phyloP scores from a whole-genome alignment of 2,329 filamentous ascomycete species.

The Colletotrichum trifolii region DNA sequence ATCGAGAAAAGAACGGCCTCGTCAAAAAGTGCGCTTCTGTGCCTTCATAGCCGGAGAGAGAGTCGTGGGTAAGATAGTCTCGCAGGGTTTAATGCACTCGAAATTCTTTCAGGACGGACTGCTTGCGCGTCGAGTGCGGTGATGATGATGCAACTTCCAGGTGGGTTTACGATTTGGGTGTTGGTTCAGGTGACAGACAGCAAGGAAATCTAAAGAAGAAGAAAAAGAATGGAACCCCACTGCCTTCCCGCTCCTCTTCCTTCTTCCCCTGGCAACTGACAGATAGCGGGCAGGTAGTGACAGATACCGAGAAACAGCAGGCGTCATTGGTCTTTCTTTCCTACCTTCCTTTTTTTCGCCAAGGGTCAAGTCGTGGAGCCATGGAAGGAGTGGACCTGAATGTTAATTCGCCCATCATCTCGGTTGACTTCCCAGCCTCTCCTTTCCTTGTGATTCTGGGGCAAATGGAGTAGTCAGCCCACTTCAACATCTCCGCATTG shows the following conservation, averaged over 20 bases:
- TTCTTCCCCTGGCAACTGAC: neutral
- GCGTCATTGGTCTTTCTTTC: constrained; percentile 12
- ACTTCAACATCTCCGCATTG: constrained; percentile 27
- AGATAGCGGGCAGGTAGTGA: constrained; percentile 14
- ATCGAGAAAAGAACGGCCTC: neutral
- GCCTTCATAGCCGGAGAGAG: too few species aligned
- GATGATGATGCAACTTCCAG: neutral
- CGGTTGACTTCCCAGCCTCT: constrained; percentile 23
- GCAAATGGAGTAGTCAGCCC: constrained; percentile 2
- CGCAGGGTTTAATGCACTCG: constrained; percentile 3
- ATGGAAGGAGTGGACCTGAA: constrained; percentile 5
- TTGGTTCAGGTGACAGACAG: neutral
- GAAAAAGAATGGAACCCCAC: constrained; percentile 2
- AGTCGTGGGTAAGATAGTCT: too few species aligned
- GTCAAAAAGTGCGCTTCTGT: neutral
- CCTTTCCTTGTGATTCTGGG: constrained; percentile 10
- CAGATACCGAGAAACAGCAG: constrained; percentile 10
- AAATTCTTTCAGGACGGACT: constrained; percentile 1
- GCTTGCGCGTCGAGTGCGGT: constrained; percentile 13
- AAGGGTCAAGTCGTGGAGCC: neutral
- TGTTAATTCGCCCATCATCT: neutral
- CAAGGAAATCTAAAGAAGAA: neutral
- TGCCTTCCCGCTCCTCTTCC: neutral
- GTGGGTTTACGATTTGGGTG: neutral
- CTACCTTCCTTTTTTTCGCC: constrained; percentile 5